Evolutionary conservation across 805 yeast genomes (phyloP), one percentile per base, ranked within the genome.

Genomic region (Wickerhamomyces ciferrii): DNA sequence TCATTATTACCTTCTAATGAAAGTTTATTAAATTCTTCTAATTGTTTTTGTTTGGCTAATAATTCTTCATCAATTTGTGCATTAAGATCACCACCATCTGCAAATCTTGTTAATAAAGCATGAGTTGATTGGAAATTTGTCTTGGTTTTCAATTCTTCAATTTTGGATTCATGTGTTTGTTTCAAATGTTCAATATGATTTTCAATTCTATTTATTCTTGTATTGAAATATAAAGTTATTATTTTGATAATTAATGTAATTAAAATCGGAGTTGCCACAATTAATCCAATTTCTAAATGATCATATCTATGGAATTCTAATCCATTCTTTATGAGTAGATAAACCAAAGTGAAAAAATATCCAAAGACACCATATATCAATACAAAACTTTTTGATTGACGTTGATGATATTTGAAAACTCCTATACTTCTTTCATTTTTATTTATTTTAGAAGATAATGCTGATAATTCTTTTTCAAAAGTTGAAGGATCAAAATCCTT

Each of bases 81-180:
- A 56, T 69, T 58, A 24, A 70, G 66, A 57, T 77, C 81, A 42
- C 70, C 75, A 15, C 84, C 87, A 35, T 66, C 61, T 10, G 75
- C 67, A 53, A 78, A 90, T 56, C 90, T 73, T 43, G 75, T 77
- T 39, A 91, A 67, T 41, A 91, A 71, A n/a, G 84, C 81, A 62
- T 81, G 82, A 1, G 96, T 87, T 14, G 83, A 74, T 55, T 84
- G 77, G 62, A 80, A 92, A 53, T 87, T 84, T 15, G 96, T 86
- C 57, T 79, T 73, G 47, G 75, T 70, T 63, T 87, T 87, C 63
- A 86, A 69, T 50, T 81, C 86, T 20, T 83, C 85, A 42, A 86
- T 72, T 59, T 81, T 80, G 23, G 64, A 63, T 46, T 69, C 67
- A 49, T 83, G 88, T 41, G 70, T 62, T 21, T 68, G 69, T 46